phyloP scores from a whole-genome alignment of 768 basidiomycete species.

The Agaricus bisporus region DNA sequence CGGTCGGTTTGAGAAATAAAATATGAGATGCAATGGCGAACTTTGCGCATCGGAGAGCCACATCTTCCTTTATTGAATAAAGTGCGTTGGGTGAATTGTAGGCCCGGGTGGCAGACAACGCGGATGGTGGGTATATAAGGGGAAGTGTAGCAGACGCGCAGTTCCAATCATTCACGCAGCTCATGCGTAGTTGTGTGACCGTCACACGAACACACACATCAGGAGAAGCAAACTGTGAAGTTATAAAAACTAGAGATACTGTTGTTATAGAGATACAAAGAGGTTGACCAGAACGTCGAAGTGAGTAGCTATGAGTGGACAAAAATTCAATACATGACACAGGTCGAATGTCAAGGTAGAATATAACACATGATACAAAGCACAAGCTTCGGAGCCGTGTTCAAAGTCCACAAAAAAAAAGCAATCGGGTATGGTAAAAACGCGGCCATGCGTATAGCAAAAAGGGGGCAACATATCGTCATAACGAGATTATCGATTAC shows the following conservation, averaged over 20 bases:
- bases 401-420: too few relatives aligned
- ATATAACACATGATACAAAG: not conserved
- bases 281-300: too few relatives aligned
- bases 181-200: not conserved
- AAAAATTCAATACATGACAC: too few relatives aligned
- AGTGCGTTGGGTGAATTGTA: not conserved
- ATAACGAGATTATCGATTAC: conserved; percentile 15
- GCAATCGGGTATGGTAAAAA: not conserved
- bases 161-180: not conserved
- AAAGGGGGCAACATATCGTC: not conserved
- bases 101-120: not conserved
- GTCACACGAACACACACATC: not conserved
- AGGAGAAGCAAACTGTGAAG: not conserved
- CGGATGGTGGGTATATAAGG: not conserved
- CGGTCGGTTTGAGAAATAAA: not conserved
- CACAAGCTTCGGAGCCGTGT: not conserved
- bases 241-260: not conserved
- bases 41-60: conserved; percentile 67
- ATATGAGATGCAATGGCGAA: conserved; percentile 21
- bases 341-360: too few relatives aligned
- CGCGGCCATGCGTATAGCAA: not conserved
- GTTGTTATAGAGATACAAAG: not conserved
- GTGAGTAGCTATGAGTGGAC: too few relatives aligned
- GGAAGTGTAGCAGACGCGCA: conserved; percentile 3
- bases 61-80: conserved; percentile 29